A percentile compares a stretch with the other conserved stretches of the same genome.
phyloP scores from a whole-genome alignment of 805 yeast genomes.

The Saccharomycopsis sp. region DNA sequence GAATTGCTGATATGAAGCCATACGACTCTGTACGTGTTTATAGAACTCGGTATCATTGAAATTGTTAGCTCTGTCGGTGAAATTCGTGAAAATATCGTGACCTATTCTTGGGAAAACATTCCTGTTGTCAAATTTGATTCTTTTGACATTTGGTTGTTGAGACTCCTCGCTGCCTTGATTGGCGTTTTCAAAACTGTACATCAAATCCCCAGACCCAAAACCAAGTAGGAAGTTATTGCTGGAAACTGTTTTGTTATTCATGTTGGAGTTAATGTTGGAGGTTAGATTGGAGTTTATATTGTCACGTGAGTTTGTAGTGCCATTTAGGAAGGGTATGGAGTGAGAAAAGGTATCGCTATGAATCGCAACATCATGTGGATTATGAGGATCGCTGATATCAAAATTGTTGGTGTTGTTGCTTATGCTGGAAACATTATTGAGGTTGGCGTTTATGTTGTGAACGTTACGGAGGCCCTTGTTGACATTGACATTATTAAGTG shows the following conservation, averaged over 20 bases:
- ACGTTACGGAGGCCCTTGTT: neutral
- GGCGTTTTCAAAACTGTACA: conserved; percentile 4
- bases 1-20: neutral
- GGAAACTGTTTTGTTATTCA: neutral
- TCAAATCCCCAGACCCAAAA: conserved; percentile 18
- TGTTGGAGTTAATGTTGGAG: neutral
- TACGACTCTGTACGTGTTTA: neutral
- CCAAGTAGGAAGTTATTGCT: neutral
- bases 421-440: neutral
- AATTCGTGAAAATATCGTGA: conserved; percentile 12
- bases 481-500: neutral
- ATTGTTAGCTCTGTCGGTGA: neutral
- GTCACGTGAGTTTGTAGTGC: no score
- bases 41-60: neutral
- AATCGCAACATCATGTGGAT: no score
- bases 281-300: neutral
- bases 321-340: no score
- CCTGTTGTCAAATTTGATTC: neutral
- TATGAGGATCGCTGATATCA: no score
- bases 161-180: neutral
- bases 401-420: no score
- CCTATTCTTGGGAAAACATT: conserved; percentile 14
- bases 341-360: no score
- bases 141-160: neutral
- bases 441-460: neutral